Base-by-base conservation (phyloP, 441 rosid genomes). In the Syzygium syzygioides region DNA sequence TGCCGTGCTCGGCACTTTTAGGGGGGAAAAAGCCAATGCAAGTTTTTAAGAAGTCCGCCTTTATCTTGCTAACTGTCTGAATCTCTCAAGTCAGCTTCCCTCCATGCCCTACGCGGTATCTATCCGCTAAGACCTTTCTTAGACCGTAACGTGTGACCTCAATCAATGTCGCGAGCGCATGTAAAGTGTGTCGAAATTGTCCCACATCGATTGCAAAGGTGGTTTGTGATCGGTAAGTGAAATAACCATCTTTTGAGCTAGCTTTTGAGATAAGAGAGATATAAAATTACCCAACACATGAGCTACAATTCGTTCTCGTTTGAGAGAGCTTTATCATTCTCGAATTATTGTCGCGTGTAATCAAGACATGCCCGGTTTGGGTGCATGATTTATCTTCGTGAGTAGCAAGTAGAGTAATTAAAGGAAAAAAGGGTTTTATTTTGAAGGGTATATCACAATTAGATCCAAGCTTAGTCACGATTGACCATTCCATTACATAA, bases 321-420 rank as follows among this genome's bases (percentile, higher is more conserved):
- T 3, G 23, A 64, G 14, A 6, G 50, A 71, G 50, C 15, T 71
- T 11, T 20, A 71, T 19, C 50, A 37, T 5, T 19, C 28, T 34
- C 14, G 4, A 34, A 71, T 71, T 13, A 9, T 14, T 0, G 0
- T 32, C 4, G 2, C 3, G 14, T 17, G 45, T 25, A 66, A 66
- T 18, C 20, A 6, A 17, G 45, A 23, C 13, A 6, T 19, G 26
- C 4, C 8, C 2, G 1, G 11, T 68, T 34, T 19, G 8, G 3
- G 14, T 68, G 2, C 15, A 66, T 32, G 3, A 66, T 32, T 7
- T 32, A 32, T 66, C 14, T 66, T 1, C 0, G 9, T 0, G 13
- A 18, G 25, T 9, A 12, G 34, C 2, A 4, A 5, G 6, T 17
- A 0, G 12, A 57, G 62, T 25, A 57, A 57, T 25, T 25, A 23